Conservation (phyloP, 345 rosid genomes). For the Eucalyptus caleyi region DNA sequence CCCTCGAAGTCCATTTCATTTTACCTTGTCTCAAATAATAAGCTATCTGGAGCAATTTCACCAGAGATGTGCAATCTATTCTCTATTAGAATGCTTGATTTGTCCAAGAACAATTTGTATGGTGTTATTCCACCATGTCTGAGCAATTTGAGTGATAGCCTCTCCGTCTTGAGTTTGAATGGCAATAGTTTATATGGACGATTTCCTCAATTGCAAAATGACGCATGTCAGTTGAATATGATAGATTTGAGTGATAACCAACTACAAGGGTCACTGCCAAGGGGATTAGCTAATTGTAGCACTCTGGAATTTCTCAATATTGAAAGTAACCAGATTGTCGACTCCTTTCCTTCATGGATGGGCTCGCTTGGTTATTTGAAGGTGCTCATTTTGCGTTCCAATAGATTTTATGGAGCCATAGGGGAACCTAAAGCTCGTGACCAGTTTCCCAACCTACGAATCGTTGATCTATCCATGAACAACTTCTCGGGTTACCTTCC, state of each 20-base stretch:
- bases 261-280: too few relatives aligned
- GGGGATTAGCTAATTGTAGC: too few relatives aligned
- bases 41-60: too few relatives aligned
- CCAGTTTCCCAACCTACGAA: neutral
- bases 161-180: neutral
- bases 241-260: neutral
- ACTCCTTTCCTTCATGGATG: too few relatives aligned
- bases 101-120: neutral
- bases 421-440: too few relatives aligned
- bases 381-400: too few relatives aligned
- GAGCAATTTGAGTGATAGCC: neutral
- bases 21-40: too few relatives aligned
- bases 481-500: neutral
- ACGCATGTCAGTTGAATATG: rapidly evolving
- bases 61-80: too few relatives aligned
- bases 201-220: neutral
- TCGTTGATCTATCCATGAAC: neutral
- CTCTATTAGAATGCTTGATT: rapidly evolving
- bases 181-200: neutral
- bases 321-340: too few relatives aligned
- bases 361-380: too few relatives aligned
- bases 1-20: rapidly evolving
- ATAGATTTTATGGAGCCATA: too few relatives aligned
- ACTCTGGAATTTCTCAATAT: too few relatives aligned
- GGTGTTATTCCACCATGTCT: neutral